phyloP scores from a whole-genome alignment of 2,329 filamentous ascomycete genomes.

The Xylaria multiplex region DNA sequence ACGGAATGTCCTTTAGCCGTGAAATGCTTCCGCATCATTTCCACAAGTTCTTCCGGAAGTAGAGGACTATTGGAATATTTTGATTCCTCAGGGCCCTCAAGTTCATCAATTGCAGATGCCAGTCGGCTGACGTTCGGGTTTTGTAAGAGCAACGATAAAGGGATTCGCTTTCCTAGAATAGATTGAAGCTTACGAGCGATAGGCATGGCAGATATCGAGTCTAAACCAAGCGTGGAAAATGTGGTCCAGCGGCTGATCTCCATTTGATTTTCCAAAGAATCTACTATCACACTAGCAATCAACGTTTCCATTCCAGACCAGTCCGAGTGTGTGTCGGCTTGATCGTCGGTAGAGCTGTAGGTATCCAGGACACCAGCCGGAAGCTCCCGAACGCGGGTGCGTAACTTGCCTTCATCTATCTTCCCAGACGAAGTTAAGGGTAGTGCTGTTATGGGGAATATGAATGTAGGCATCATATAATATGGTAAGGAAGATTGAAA shows the following conservation, averaged over 20 bases:
- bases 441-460: constrained; percentile 75
- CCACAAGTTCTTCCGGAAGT: constrained; percentile 44
- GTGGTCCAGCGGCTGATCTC: constrained; percentile 73
- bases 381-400: constrained; percentile 59
- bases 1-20: constrained; percentile 51
- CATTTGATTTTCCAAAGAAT: constrained; percentile 56
- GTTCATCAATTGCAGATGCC: constrained; percentile 50
- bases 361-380: constrained; percentile 56
- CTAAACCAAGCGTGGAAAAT: constrained; percentile 80
- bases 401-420: constrained; percentile 69
- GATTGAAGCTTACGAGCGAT: constrained; percentile 68
- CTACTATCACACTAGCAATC: constrained; percentile 66
- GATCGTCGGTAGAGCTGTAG: constrained; percentile 46
- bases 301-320: constrained; percentile 66
- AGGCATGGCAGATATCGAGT: constrained; percentile 83
- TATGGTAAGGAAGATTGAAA: constrained; percentile 68
- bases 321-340: constrained; percentile 48
- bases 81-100: background rate
- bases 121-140: constrained; percentile 74
- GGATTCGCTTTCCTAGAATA: constrained; percentile 58
- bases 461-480: constrained; percentile 82
- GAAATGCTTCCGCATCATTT: constrained; percentile 50
- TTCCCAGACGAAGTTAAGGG: constrained; percentile 82
- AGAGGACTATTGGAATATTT: constrained; percentile 21
- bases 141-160: constrained; percentile 76